A percentile compares a stretch with the other conserved stretches of the same genome.
phyloP scores from a whole-genome alignment of 192 early-diverging fungal genomes.

The Backusella sp. region DNA sequence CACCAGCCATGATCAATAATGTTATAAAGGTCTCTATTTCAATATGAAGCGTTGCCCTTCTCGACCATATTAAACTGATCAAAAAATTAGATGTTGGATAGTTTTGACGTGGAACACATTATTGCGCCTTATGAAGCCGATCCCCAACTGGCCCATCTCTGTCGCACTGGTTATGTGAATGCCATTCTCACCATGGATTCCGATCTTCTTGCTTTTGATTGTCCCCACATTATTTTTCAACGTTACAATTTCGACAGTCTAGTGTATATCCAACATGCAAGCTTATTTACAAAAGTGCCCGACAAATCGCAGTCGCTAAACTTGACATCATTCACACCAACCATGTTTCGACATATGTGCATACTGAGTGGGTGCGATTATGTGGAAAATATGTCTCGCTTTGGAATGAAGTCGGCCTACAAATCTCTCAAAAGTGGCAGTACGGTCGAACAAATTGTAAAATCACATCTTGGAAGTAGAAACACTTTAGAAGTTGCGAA shows the following conservation, averaged over 20 bases:
- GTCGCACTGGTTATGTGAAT: constrained; percentile 59
- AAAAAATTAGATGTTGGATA: constrained; percentile 50
- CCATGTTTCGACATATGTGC: constrained; percentile 82
- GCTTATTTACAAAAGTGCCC: constrained; percentile 50
- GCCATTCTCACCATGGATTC: constrained; percentile 95
- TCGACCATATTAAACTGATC: not conserved
- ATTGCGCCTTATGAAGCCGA: constrained; percentile 99
- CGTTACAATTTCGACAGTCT: constrained; percentile 72
- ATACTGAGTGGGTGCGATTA: constrained; percentile 99
- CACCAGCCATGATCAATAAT: not conserved
- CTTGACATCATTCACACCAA: constrained; percentile 56
- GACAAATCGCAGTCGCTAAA: not conserved
- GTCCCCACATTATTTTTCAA: constrained; percentile 81
- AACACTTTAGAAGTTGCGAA: constrained; percentile 49
- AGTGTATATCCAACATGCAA: constrained; percentile 57
- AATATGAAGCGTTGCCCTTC: not conserved
- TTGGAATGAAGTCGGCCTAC: constrained; percentile 85
- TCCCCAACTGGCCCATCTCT: constrained; percentile 88
- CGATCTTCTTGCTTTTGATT: constrained; percentile 93
- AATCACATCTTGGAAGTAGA: constrained; percentile 28
- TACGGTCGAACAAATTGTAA: constrained; percentile 38
- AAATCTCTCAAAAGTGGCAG: constrained; percentile 49
- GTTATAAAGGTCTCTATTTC: constrained; percentile 10
- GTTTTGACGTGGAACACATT: constrained; percentile 68
- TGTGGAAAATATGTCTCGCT: constrained; percentile 73